Evolutionary conservation across 2,329 filamentous ascomycete genomes (phyloP), one percentile per base, ranked within the genome.

Genomic region (Exophiala xenobiotica): DNA sequence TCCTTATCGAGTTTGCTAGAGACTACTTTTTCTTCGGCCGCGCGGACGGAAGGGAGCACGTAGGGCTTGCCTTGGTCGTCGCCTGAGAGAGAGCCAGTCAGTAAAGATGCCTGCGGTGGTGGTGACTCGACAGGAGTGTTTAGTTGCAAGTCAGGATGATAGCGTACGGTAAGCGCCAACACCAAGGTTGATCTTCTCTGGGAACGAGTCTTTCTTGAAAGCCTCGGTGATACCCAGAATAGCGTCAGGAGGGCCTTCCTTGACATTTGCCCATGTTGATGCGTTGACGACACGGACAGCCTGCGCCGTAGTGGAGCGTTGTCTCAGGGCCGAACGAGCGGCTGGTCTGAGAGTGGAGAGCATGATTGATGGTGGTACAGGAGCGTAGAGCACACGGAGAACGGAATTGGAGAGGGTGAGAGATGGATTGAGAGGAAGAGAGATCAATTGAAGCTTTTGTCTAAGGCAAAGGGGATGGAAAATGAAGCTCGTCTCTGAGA

Each of bases 11-110:
- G 72, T 65, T 83, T 81, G 61, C 82, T 78, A 46, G 85, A 76
- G 57, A 96, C 79, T 59, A 96, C 82, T 78, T 90, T 89, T 73
- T 89, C 79, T 81, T 97, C 93, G 56, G 92, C 93, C 66, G 86
- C 75, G 70, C 85, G 85, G 56, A 99, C 93, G 42, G 92, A 96
- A 54, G 92, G 92, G 57, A 99, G 87, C 59, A 99, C 92, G 73
- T 92, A 97, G 56, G 93, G 93, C 82, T 97, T 96, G 75, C 93
- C 93, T 75, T 90, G 80, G 80, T 97, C 91, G 71, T 97, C 93
- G 68, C 74, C 74, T 76, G 46, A n/a, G n/a, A n/a, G n/a, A n/a
- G n/a, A n/a, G n/a, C n/a, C n/a, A n/a, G n/a, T n/a, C n/a, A n/a
- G n/a, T n/a, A n/a, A n/a, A n/a, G n/a, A n/a, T n/a, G n/a, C n/a